Percentiles rank a stretch among this genome's conserved stretches.
These are phyloP conservation scores for Elsinoe ampelina DNA, from an alignment of 2,329 filamentous ascomycete species.

Conservation along the genomic window DNA sequence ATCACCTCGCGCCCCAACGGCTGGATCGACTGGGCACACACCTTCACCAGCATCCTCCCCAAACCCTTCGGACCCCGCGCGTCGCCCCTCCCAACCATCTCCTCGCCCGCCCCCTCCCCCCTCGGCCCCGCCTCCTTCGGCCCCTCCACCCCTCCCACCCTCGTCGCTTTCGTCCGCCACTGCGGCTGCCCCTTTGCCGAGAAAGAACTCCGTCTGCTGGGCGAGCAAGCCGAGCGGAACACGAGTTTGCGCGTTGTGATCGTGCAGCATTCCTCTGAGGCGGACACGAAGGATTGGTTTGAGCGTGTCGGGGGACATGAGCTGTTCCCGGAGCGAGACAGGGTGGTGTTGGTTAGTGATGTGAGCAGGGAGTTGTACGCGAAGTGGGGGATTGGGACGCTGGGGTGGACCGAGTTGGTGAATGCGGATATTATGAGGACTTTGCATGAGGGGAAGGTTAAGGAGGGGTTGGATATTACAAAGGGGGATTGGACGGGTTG, in stretches of 20 bases:
- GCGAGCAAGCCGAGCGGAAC: constrained; percentile 43
- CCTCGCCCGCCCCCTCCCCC: constrained; percentile 11
- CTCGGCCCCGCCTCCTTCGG: constrained; percentile 8
- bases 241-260: constrained; percentile 49
- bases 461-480: constrained; percentile 17
- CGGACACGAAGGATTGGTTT: constrained; percentile 50
- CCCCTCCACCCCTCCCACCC: constrained; percentile 38
- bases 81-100: constrained; percentile 13
- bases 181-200: constrained; percentile 63
- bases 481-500: constrained; percentile 43
- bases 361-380: constrained; percentile 51
- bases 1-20: constrained; percentile 11
- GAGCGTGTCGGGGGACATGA: constrained; percentile 18
- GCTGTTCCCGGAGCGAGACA: constrained; percentile 11
- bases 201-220: constrained; percentile 41
- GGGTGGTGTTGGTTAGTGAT: constrained; percentile 49
- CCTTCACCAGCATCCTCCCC: constrained; percentile 15
- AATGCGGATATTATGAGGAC: constrained; percentile 24
- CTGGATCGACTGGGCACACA: constrained; percentile 12
- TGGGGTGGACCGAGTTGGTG: constrained; percentile 53
- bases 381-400: constrained; percentile 56
- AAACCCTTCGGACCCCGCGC: constrained; percentile 5
- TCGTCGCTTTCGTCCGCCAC: constrained; percentile 61
- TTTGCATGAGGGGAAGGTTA: constrained; percentile 16
- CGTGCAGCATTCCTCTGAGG: constrained; percentile 49